phyloP scores from a whole-genome alignment of 805 yeast genomes.

The Clavispora asparagi region DNA sequence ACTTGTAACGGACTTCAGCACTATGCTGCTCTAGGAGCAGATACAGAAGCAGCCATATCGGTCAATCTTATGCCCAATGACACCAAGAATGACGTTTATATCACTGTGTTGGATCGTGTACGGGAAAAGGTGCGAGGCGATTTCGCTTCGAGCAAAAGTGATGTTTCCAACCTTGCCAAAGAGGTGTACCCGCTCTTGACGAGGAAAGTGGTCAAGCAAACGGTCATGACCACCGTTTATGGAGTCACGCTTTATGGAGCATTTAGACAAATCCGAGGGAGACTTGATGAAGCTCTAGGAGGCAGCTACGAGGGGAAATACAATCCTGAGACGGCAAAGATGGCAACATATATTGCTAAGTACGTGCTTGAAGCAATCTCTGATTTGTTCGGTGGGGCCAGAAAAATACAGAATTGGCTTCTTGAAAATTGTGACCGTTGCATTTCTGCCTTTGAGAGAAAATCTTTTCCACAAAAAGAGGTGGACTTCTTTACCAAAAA shows the following conservation, averaged over 20 bases:
- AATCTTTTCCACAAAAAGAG: neutral
- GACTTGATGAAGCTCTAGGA: conserved; percentile 12
- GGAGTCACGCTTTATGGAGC: conserved; percentile 40
- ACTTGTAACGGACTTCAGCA: conserved; percentile 44
- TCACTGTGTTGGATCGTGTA: conserved; percentile 26
- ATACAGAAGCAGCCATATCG: conserved; percentile 31
- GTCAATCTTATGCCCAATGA: conserved; percentile 29
- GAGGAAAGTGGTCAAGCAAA: conserved; percentile 35
- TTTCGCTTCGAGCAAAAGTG: neutral
- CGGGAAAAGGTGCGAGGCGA: conserved; percentile 7
- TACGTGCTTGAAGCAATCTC: conserved; percentile 11
- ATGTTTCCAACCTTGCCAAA: conserved; percentile 9
- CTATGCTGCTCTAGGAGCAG: conserved; percentile 39
- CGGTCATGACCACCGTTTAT: conserved; percentile 43
- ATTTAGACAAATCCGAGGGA: conserved; percentile 22
- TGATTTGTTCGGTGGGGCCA: conserved; percentile 30
- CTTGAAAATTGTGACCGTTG: conserved; percentile 25
- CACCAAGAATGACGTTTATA: conserved; percentile 30
- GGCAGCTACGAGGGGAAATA: conserved; percentile 4
- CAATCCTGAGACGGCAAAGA: neutral
- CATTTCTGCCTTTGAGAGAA: conserved; percentile 21
- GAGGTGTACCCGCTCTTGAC: conserved; percentile 15
- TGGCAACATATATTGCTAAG: conserved; percentile 9
- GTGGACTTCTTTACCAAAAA: conserved; percentile 18
- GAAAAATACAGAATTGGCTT: conserved; percentile 32